phyloP scores from a whole-genome alignment of 148 eudicot genomes.

The Camellia lanceoleosa region DNA sequence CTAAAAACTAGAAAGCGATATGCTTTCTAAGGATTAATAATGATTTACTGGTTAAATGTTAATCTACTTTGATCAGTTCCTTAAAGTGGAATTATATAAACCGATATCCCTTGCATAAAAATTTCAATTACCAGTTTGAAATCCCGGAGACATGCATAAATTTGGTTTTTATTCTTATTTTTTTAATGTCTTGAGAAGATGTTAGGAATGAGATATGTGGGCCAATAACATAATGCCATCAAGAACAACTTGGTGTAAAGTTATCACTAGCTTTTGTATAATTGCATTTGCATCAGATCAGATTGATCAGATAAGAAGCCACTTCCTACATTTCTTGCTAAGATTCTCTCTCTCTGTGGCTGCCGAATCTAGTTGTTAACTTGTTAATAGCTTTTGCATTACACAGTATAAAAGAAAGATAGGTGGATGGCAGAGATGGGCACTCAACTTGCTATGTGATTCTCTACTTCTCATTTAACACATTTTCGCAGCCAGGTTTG shows the following conservation, averaged over 20 bases:
- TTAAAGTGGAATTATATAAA: too few relatives aligned
- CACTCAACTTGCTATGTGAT: slow-evolving; percentile 7
- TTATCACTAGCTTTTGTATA: background rate
- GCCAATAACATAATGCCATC: background rate
- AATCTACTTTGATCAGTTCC: too few relatives aligned
- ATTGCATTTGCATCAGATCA: too few relatives aligned
- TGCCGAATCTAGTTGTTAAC: background rate
- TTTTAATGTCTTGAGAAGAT: background rate
- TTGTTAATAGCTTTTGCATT: background rate
- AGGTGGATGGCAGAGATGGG: background rate
- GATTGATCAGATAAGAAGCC: background rate
- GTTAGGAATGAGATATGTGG: background rate
- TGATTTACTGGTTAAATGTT: too few relatives aligned
- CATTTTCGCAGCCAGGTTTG: background rate
- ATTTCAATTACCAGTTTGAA: too few relatives aligned
- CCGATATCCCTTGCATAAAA: too few relatives aligned
- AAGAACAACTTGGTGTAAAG: background rate
- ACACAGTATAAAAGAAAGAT: background rate
- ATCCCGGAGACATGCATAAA: background rate
- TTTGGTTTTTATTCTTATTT: background rate
- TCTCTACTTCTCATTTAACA: background rate
- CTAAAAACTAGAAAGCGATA: too few relatives aligned
- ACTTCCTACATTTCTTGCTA: background rate
- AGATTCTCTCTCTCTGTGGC: background rate
- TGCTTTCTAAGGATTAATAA: too few relatives aligned